A percentile compares a stretch with the other conserved stretches of the same genome.
phyloP scores from a whole-genome alignment of 2,329 filamentous ascomycete genomes.

The Fusarium chlamydosporum region DNA sequence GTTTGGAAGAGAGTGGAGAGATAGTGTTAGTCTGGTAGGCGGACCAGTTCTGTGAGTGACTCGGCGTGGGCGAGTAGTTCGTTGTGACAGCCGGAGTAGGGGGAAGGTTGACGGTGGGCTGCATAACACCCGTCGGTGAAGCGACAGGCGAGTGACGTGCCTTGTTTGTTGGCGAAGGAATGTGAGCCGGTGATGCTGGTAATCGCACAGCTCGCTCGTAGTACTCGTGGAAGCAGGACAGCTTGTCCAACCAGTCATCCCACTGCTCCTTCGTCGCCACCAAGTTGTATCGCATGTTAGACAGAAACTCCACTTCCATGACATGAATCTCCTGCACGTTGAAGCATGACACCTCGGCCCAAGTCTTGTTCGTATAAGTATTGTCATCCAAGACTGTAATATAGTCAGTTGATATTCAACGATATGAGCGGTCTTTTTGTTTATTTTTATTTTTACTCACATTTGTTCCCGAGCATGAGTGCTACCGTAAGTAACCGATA shows the following conservation, averaged over 20 bases:
- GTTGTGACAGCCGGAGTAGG: constrained; percentile 53
- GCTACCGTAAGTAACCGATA: constrained; percentile 93
- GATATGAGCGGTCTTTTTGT: neutral
- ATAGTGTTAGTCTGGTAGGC: constrained; percentile 58
- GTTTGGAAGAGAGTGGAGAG: constrained; percentile 66
- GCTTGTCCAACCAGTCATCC: constrained; percentile 86
- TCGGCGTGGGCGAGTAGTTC: constrained; percentile 60
- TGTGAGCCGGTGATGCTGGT: constrained; percentile 59
- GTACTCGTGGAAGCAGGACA: constrained; percentile 86
- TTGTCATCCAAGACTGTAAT: constrained; percentile 91
- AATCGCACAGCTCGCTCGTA: constrained; percentile 76
- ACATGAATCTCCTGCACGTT: constrained; percentile 95
- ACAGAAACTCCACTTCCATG: constrained; percentile 99
- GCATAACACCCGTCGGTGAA: constrained; percentile 62
- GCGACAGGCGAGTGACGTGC: constrained; percentile 62
- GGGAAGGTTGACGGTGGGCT: constrained; percentile 51
- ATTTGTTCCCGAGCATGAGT: constrained; percentile 98
- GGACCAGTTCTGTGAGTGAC: constrained; percentile 58
- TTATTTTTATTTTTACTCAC: constrained; percentile 59
- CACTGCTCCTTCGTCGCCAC: constrained; percentile 89
- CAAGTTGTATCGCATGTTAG: constrained; percentile 96
- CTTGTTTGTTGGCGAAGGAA: constrained; percentile 59
- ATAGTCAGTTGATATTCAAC: constrained; percentile 41
- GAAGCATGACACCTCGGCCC: constrained; percentile 97
- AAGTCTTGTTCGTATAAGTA: constrained; percentile 99